Base-by-base conservation (phyloP, 306 rosid species). In the Glycine tomentella region DNA sequence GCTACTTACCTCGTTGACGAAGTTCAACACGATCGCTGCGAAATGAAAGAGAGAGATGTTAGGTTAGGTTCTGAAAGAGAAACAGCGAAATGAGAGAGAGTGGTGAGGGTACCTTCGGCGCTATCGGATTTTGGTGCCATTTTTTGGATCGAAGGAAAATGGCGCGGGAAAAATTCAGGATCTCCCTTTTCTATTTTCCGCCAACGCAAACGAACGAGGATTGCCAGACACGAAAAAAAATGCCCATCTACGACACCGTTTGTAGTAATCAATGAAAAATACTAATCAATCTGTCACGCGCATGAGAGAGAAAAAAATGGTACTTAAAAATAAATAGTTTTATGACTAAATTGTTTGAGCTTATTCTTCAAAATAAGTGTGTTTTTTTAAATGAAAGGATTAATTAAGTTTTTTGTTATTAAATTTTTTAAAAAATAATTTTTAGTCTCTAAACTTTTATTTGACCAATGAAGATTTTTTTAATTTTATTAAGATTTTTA, bases 101-200 rank as follows among this genome's bases (percentile, higher is more conserved):
- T 3, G 61, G 48, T 46, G 65, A 17, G 25, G 61, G 77, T 79
- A 93, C 99, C 93, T 80, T 93, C 97, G 4, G 92, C 85, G 77
- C 83, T 89, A 72, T 93, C 96, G 75, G 94, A 87, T 72, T 93
- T 89, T 61, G 97, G 97, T 83, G 97, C 94, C 98, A 94, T 92
- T 63, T 81, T 74, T 87, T 69, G 85, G 82, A 63, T 33, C 20
- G 55, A 42, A 31, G 53, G 79, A 81, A 86, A 84, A 82, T 85
- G 68, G 75, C 51, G 96, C 97, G 98, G 92, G 90, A 94, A 89
- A 38, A 75, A 63, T 55, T 81, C 82, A 0, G 56, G 52, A 49
- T n/a, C 31, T 12, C 1, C n/a, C 65, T 56, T 75, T 64, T 52
- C 65, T 75, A 15, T 46, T 72, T 57, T 52, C 25, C 15, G 46